Evolutionary conservation across 2,329 filamentous ascomycete genomes (phyloP).

Genomic region (Colletotrichum salicis): DNA sequence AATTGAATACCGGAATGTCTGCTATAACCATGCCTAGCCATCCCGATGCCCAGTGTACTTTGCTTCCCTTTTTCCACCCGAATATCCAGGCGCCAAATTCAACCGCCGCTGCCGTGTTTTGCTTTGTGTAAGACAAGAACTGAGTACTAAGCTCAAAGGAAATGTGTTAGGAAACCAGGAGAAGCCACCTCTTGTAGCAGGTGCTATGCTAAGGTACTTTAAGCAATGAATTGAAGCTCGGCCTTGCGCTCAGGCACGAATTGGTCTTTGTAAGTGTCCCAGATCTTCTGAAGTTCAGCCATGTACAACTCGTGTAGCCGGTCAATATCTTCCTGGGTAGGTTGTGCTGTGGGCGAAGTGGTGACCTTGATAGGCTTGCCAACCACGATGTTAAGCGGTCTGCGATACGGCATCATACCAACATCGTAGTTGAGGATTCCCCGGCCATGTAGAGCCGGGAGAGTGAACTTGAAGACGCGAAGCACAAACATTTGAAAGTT

Average conservation of each 20-base stretch:
- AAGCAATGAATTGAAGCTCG: constrained; percentile 76
- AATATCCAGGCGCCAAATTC: constrained; percentile 3
- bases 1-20: neutral
- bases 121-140: neutral
- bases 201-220: neutral
- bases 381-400: constrained; percentile 88
- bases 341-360: constrained; percentile 67
- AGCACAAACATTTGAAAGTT: constrained; percentile 86
- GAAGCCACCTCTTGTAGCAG: neutral
- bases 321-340: constrained; percentile 81
- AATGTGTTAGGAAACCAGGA: neutral
- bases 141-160: neutral
- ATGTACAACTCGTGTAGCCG: constrained; percentile 83
- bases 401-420: constrained; percentile 92
- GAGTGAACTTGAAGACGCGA: constrained; percentile 88
- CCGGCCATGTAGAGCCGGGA: constrained; percentile 88
- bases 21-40: neutral
- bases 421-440: constrained; percentile 99
- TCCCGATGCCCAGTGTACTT: neutral
- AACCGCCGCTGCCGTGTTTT: neutral
- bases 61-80: constrained; percentile 3
- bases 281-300: constrained; percentile 76
- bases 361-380: constrained; percentile 81
- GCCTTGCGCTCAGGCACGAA: constrained; percentile 72
- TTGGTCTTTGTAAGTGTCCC: constrained; percentile 81